Conservation (phyloP, 345 rosid genomes). For the Dovyalis caffra region DNA sequence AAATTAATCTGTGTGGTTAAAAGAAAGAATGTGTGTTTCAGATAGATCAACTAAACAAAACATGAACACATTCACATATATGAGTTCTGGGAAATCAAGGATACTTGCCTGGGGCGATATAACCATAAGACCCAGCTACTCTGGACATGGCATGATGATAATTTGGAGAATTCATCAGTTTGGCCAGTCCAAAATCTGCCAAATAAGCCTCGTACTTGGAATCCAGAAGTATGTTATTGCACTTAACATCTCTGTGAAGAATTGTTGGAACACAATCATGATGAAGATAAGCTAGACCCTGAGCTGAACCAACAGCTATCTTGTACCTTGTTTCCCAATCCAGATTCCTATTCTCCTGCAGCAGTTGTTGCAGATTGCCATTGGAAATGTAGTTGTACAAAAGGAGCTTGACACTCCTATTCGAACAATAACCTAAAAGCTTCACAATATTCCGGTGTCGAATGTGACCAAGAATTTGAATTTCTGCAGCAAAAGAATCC, state of each 20-base stretch:
- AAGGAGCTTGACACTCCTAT: conserved; percentile 78
- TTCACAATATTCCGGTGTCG: conserved; percentile 85
- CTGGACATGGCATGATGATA: conserved; percentile 79
- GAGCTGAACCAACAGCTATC: conserved; percentile 88
- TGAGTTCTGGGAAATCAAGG: not conserved
- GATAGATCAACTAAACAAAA: not conserved
- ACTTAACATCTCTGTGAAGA: conserved; percentile 87
- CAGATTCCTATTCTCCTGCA: conserved; percentile 61
- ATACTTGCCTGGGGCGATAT: conserved; percentile 90
- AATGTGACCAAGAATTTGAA: conserved; percentile 88
- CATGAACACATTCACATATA: not conserved
- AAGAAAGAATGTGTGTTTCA: too few species aligned
- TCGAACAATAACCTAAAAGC: conserved; percentile 85
- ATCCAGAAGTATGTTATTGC: conserved; percentile 87
- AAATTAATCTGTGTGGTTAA: too few species aligned
- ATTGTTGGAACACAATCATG: conserved; percentile 90
- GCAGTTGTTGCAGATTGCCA: conserved; percentile 80
- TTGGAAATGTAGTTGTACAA: conserved; percentile 79
- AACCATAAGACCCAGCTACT: conserved; percentile 92
- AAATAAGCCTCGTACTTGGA: conserved; percentile 78
- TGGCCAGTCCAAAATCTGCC: conserved; percentile 91
- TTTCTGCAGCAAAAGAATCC: conserved; percentile 88
- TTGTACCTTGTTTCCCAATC: conserved; percentile 94
- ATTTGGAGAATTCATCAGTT: conserved; percentile 72
- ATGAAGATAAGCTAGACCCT: conserved; percentile 89